These are phyloP conservation scores for Solanum ossicruentum DNA, from an alignment of 257 asterid genomes.

Conservation along the genomic window DNA sequence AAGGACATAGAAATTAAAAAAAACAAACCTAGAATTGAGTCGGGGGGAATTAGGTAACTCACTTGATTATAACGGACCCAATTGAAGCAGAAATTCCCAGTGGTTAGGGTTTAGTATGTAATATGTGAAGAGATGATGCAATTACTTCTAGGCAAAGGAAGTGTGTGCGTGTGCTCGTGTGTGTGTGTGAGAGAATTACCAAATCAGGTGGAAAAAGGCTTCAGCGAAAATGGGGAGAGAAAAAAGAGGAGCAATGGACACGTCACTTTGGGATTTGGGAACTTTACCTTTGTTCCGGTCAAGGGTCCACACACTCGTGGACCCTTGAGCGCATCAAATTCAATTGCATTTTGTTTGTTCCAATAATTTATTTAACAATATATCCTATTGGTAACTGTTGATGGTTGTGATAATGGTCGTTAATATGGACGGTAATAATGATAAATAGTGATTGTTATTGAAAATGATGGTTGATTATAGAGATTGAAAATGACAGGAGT, in stretches of 20 bases:
- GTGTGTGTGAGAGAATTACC: too few species aligned
- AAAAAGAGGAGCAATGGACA: neutral
- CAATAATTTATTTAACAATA: too few species aligned
- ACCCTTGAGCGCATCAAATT: neutral
- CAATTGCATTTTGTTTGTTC: too few species aligned
- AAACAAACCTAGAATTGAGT: constrained; percentile 8
- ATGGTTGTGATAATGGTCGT: too few species aligned
- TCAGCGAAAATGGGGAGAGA: neutral
- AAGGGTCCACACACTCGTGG: neutral
- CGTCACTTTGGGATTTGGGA: neutral
- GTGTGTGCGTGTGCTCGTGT: neutral
- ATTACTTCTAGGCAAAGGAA: constrained; percentile 6
- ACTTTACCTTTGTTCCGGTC: neutral
- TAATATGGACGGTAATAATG: too few species aligned
- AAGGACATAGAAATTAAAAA: neutral
- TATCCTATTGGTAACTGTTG: too few species aligned
- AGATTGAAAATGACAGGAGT: too few species aligned
- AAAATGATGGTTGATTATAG: too few species aligned
- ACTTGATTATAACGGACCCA: neutral
- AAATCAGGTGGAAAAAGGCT: neutral
- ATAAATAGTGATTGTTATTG: too few species aligned
- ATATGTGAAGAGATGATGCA: neutral
- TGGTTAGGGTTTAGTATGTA: neutral
- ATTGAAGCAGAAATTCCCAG: neutral
- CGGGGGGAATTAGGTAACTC: neutral